phyloP scores from a whole-genome alignment of 1,284 basidiomycete genomes.

The Trichosporon sp. region DNA sequence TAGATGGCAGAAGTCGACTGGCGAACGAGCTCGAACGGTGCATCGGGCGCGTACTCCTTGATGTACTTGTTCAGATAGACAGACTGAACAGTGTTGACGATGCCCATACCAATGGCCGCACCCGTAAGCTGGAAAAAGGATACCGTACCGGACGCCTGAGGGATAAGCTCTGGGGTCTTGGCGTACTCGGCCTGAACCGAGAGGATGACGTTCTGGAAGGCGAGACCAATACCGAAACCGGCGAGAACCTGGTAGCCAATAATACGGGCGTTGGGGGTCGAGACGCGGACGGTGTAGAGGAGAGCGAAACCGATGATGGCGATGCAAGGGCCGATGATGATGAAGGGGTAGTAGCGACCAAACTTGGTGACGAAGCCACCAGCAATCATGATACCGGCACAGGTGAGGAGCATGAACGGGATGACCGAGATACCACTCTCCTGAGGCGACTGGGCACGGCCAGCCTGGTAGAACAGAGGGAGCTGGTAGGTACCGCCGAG shows the following conservation, averaged over 20 bases:
- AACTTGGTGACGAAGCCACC: constrained; percentile 53
- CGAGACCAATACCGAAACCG: constrained; percentile 52
- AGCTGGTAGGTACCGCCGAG: constrained; percentile 55
- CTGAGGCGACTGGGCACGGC: constrained; percentile 52
- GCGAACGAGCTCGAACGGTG: constrained; percentile 48
- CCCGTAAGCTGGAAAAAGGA: constrained; percentile 58
- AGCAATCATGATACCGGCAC: constrained; percentile 54
- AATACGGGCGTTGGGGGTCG: constrained; percentile 51
- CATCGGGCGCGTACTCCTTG: constrained; percentile 41
- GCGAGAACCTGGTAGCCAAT: constrained; percentile 60
- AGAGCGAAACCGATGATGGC: constrained; percentile 58
- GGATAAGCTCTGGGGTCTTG: constrained; percentile 41
- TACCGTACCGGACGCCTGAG: constrained; percentile 53
- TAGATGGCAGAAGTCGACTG: constrained; percentile 47
- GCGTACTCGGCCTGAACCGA: constrained; percentile 59
- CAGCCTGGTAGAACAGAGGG: constrained; percentile 59
- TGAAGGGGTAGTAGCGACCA: constrained; percentile 57
- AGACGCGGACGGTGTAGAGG: constrained; percentile 57
- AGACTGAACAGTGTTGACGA: constrained; percentile 57
- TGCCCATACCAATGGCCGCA: constrained; percentile 56
- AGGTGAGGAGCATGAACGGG: constrained; percentile 57
- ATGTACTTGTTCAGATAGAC: constrained; percentile 48
- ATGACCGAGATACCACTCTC: constrained; percentile 60
- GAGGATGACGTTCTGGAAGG: constrained; percentile 54
- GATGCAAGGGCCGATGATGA: constrained; percentile 48